Base-by-base conservation (phyloP, 345 rosid genomes). In the Gossypium turneri region DNA sequence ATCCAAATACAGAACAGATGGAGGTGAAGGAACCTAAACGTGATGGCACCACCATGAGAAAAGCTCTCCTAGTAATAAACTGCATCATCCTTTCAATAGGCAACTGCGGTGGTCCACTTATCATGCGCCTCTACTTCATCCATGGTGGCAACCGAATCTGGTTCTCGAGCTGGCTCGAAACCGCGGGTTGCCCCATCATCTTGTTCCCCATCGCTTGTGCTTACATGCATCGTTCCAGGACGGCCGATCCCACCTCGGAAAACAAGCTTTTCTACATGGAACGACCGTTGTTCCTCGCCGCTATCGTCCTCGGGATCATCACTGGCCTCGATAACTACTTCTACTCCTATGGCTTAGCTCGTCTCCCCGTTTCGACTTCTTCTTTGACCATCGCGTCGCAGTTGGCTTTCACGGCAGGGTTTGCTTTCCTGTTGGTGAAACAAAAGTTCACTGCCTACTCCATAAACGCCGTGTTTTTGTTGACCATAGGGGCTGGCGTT, bases 281-380 rank as follows among this genome's bases (percentile, higher is more conserved):
- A 58, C 82, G 75, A 0, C 81, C 51, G 34, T 63, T 89, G 12
- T 81, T 91, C 75, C 3, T 78, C 0, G 84, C 85, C 2, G 73
- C 89, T 7, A 78, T 84, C 0, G 3, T 82, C 27, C 69, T 91
- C 17, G 97, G 97, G 11, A 6, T 85, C 22, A 79, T 90, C 20
- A 82, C 85, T 0, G 97, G 98, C 17, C 68, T 91, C 10, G 94
- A 88, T 62, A 80, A 91, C 84, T 90, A 87, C 75, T 71, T 91
- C 48, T 90, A 91, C 75, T 84, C 91, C 15, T 91, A 84, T 9
- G 97, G 97, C 8, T 17, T 88, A 43, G 87, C 89, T 7, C 87
- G 81, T 45, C 88, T 93, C 1, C 95, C 97, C 0, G 88, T 90
- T 68, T 93, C 97, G 7, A 93, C 97, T 0, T 84, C 97, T 38